A percentile compares a stretch with the other conserved stretches of the same genome.
Evolutionary conservation across 192 early-diverging fungal species (phyloP).

Genomic region (Phlyctochytrium arcticum): DNA sequence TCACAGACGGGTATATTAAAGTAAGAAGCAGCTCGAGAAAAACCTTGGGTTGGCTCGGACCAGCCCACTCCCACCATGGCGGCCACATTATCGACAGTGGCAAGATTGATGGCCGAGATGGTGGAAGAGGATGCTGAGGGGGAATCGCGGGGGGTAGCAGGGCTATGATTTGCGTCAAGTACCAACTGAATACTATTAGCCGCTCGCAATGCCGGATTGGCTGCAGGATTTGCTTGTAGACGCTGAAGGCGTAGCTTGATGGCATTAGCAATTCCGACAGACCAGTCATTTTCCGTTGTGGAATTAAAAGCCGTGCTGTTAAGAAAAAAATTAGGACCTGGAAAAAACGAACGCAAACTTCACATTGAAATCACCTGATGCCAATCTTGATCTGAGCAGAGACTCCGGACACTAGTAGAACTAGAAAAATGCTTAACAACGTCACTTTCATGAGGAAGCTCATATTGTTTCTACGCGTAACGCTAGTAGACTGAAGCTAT

Average conservation of each 20-base stretch:
- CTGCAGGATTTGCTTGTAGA: not conserved
- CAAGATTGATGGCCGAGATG: not conserved
- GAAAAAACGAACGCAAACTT: not conserved
- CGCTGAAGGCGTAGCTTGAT: not conserved
- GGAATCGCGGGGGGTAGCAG: not conserved
- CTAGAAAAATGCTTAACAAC: not conserved
- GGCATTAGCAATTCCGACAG: not conserved
- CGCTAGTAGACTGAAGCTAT: too few relatives aligned
- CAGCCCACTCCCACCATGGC: constrained; percentile 21
- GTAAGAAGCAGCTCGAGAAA: not conserved
- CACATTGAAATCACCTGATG: too few relatives aligned
- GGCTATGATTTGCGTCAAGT: too few relatives aligned
- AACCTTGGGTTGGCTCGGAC: constrained; percentile 4
- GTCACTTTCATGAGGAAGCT: too few relatives aligned
- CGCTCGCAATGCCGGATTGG: not conserved
- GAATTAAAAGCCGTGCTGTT: not conserved
- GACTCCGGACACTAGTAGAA: not conserved
- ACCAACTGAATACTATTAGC: not conserved
- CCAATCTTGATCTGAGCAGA: not conserved
- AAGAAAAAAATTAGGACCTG: not conserved
- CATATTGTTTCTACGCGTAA: too few relatives aligned
- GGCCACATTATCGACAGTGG: not conserved
- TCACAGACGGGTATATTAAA: constrained; percentile 30
- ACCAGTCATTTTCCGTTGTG: not conserved
- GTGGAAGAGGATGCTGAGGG: not conserved